Conservation (phyloP, 2,329 filamentous ascomycete species). For the Scedosporium boydii region DNA sequence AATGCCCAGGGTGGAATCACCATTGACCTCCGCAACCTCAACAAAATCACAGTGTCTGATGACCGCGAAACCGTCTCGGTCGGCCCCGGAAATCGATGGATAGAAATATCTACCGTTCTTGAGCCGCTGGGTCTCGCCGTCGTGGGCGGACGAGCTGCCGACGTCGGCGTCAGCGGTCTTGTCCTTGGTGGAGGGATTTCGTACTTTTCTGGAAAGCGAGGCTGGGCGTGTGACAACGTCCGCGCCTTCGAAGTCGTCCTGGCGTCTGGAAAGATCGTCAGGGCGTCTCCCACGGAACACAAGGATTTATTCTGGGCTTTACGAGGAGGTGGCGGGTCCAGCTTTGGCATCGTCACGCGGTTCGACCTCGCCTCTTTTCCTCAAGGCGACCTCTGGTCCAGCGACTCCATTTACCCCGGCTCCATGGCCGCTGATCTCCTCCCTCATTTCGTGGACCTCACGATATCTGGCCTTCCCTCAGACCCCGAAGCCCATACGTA, state of each 20-base stretch:
- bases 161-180: constrained; percentile 20
- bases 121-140: constrained; percentile 25
- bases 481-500: constrained; percentile 7
- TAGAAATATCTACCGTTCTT: constrained; percentile 14
- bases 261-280: constrained; percentile 31
- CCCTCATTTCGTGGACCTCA: constrained; percentile 13
- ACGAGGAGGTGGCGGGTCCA: constrained; percentile 44
- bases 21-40: constrained; percentile 16
- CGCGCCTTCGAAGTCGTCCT: constrained; percentile 34
- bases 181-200: constrained; percentile 16
- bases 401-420: constrained; percentile 9
- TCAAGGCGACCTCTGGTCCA: constrained; percentile 25
- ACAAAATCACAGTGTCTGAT: constrained; percentile 10
- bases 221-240: constrained; percentile 35
- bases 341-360: constrained; percentile 45
- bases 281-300: constrained; percentile 30
- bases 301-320: constrained; percentile 49
- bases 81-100: constrained; percentile 36
- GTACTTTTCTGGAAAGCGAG: constrained; percentile 20
- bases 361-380: constrained; percentile 31
- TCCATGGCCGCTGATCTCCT: not conserved
- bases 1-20: constrained; percentile 19
- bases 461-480: constrained; percentile 8
- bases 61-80: constrained; percentile 27
- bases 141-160: constrained; percentile 30